Evolutionary conservation across 148 eudicot species (phyloP).

Genomic region (Amaranthus palmeri): DNA sequence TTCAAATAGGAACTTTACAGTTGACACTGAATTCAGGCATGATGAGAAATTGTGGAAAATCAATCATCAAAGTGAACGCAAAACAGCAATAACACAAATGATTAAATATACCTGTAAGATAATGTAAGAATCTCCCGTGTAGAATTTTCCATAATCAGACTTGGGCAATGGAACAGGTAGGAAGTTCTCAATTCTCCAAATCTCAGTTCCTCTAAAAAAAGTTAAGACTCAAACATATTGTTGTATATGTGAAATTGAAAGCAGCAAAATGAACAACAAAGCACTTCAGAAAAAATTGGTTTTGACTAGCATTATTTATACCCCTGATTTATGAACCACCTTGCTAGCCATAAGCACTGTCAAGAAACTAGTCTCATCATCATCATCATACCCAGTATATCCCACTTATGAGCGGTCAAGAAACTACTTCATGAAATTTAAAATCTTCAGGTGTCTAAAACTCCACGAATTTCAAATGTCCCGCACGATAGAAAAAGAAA

Average conservation of each 20-base stretch:
- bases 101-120: constrained; percentile 29
- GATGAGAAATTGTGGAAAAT: background rate
- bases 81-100: background rate
- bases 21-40: background rate
- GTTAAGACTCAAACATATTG: constrained; percentile 46
- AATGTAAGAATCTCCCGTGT: constrained; percentile 91
- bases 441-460: background rate
- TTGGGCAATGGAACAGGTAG: constrained; percentile 87
- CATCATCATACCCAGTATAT: too few species aligned
- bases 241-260: background rate
- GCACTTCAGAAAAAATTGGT: background rate
- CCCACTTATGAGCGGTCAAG: background rate
- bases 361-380: background rate
- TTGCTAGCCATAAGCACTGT: too few species aligned
- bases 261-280: constrained; percentile 11
- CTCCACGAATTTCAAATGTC: background rate
- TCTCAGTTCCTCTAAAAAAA: constrained; percentile 72
- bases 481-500: too few species aligned
- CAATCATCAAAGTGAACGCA: background rate
- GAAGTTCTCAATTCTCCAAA: constrained; percentile 97
- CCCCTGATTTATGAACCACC: too few species aligned
- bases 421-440: background rate
- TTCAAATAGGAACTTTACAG: background rate
- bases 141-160: constrained; percentile 91
- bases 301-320: background rate